A percentile compares a stretch with the other conserved stretches of the same genome.
Conservation (phyloP, 805 yeast species). For the Candida adriatica region DNA sequence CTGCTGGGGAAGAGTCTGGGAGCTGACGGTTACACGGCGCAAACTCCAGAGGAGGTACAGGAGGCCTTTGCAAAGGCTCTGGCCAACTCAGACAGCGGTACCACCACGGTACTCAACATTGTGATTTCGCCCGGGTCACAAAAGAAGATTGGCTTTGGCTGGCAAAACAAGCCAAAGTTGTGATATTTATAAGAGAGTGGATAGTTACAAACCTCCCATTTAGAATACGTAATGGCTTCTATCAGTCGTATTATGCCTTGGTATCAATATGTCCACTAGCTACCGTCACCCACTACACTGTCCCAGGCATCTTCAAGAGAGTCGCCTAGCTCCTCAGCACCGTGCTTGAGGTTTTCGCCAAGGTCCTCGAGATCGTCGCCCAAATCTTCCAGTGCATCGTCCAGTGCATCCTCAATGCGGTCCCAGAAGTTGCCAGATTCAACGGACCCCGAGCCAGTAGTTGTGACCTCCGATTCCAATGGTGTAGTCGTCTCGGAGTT, state of each 20-base stretch:
- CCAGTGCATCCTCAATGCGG: slow-evolving; percentile 17
- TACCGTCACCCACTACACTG: not conserved
- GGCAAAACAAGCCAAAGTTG: slow-evolving; percentile 47
- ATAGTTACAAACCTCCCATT: no score
- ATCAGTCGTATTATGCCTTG: no score
- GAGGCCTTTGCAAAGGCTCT: slow-evolving; percentile 31
- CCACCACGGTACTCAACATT: slow-evolving; percentile 47
- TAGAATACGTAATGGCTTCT: no score
- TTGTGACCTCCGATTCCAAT: slow-evolving; percentile 1
- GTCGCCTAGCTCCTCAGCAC: slow-evolving; percentile 14
- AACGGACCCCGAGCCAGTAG: slow-evolving; percentile 4
- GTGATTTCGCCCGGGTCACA: slow-evolving; percentile 54
- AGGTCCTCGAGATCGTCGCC: slow-evolving; percentile 17
- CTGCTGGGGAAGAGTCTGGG: slow-evolving; percentile 49
- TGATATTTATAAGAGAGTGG: slow-evolving; percentile 2
- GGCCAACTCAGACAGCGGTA: slow-evolving; percentile 21
- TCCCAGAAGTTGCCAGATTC: slow-evolving; percentile 22
- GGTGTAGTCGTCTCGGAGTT: not conserved
- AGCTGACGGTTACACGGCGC: slow-evolving; percentile 43
- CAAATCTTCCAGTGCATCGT: slow-evolving; percentile 11
- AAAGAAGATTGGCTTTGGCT: slow-evolving; percentile 53
- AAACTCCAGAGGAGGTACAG: slow-evolving; percentile 33
- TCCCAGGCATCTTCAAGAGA: slow-evolving; percentile 14
- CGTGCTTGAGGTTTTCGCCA: slow-evolving; percentile 16
- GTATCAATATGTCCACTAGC: not conserved